Evolutionary conservation across 805 yeast genomes (phyloP), one percentile per base, ranked within the genome.

Genomic region (Candida odintsovae): DNA sequence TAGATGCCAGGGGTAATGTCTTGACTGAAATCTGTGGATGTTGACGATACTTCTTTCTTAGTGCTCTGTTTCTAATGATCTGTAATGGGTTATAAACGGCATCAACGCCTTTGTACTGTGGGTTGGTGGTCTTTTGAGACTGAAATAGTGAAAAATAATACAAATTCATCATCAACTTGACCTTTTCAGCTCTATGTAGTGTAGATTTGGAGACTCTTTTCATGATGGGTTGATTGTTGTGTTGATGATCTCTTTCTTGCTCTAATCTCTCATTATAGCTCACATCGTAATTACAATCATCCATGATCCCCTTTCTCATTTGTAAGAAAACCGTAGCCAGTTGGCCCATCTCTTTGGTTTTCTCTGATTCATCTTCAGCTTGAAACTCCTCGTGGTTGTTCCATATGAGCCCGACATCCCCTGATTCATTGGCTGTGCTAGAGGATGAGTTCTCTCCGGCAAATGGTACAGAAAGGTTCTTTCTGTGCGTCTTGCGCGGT

Each of bases 81-180:
- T 87, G 96, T 39, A 89, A 67, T 4, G 96, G 96, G 59, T 89
- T 89, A 68, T 82, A 89, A 3, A 77, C 75, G 3, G 83, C 86
- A 40, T 82, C 88, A 3, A 84, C 75, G 2, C 77, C 78, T 2
- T 71, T 42, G 40, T 49, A 57, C 38, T 45, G 45, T 3, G 55
- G 49, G 28, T 49, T 47, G 12, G 47, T 43, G 1, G 41, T 26
- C 35, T 50, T 58, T 36, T 53, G 59, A 0, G 50, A 36, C 21
- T 59, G 61, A 26, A 54, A 52, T 11, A 61, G 18, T 1, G 60
- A 46, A 31, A 52, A 58, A 38, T 61, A 61, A 31, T 55, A 52
- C 10, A 61, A 28, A 31, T 54, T 61, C 29, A 61, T 46, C 59
- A 72, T 66, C 12, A 70, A 57, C 46, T 72, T 71, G 16, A 77